A percentile compares a stretch with the other conserved stretches of the same genome.
Evolutionary conservation across 345 rosid species (phyloP).

Genomic region (Acer saccharum): DNA sequence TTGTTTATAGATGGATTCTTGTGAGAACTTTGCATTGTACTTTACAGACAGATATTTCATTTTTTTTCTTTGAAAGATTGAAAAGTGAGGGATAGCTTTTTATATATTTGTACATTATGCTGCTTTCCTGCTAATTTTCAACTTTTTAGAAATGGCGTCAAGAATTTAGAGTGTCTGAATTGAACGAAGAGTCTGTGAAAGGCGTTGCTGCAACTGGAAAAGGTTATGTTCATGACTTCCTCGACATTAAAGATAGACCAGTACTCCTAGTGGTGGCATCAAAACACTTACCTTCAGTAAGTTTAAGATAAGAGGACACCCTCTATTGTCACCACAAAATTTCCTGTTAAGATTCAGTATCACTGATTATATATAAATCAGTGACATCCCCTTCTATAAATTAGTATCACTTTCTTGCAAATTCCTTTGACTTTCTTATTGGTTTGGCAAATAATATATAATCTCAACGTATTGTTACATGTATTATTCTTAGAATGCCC

Average conservation of each 20-base stretch:
- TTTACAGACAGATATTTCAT: background rate
- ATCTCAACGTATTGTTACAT: background rate
- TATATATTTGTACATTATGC: slow-evolving; percentile 18
- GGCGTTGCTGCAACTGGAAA: slow-evolving; percentile 69
- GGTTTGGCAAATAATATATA: background rate
- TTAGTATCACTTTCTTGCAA: background rate
- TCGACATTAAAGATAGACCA: slow-evolving; percentile 66
- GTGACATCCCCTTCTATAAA: background rate
- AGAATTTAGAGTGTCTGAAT: slow-evolving; percentile 67
- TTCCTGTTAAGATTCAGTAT: background rate
- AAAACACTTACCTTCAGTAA: slow-evolving; percentile 76
- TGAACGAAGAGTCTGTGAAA: slow-evolving; percentile 68
- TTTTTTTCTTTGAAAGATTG: background rate
- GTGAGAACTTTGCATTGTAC: slow-evolving; percentile 16
- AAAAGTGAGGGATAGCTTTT: background rate
- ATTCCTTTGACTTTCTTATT: background rate
- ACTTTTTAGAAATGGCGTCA: slow-evolving; percentile 78
- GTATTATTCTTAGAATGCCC: background rate
- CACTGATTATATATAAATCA: no score
- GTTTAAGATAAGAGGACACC: slow-evolving; percentile 29
- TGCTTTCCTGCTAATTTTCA: slow-evolving; percentile 27
- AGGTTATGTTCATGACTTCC: slow-evolving; percentile 68
- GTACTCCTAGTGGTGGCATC: slow-evolving; percentile 86
- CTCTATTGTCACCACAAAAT: background rate
- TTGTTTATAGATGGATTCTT: background rate